Evolutionary conservation across 1,139 yeast species (phyloP).

Genomic region (Schwanniomyces etchellsii): DNA sequence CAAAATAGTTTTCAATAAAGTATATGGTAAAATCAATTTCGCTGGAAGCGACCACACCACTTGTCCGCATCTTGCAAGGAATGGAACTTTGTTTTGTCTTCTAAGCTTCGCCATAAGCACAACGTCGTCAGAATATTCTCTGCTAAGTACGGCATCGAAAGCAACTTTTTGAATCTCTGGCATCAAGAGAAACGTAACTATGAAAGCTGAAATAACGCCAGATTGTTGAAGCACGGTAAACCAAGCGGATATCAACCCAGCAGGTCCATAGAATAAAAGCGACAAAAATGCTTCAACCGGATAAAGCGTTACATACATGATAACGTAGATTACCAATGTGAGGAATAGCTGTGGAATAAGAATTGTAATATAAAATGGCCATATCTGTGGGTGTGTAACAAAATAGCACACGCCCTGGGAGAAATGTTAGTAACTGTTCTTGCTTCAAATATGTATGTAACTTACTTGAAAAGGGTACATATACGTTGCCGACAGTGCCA

Average conservation of each 20-base stretch:
- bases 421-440: slow-evolving; percentile 3
- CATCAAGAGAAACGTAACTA: slow-evolving; percentile 46
- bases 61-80: slow-evolving; percentile 19
- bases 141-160: slow-evolving; percentile 53
- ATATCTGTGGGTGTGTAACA: slow-evolving; percentile 36
- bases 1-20: slow-evolving; percentile 19
- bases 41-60: slow-evolving; percentile 20
- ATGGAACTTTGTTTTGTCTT: slow-evolving; percentile 30
- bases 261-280: slow-evolving; percentile 47
- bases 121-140: slow-evolving; percentile 44
- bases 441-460: slow-evolving; percentile 1
- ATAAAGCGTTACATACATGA: slow-evolving; percentile 35
- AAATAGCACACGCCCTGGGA: slow-evolving; percentile 41
- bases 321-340: slow-evolving; percentile 33
- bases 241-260: slow-evolving; percentile 52
- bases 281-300: slow-evolving; percentile 46
- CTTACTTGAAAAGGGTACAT: slow-evolving; percentile 1
- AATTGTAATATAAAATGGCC: slow-evolving; percentile 46
- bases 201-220: slow-evolving; percentile 42
- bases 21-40: slow-evolving; percentile 18
- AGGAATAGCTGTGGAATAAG: slow-evolving; percentile 48
- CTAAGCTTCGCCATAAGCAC: slow-evolving; percentile 42
- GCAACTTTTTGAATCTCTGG: slow-evolving; percentile 51
- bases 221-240: slow-evolving; percentile 48
- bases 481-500: slow-evolving; percentile 1